Conservation (phyloP, 2,329 filamentous ascomycete genomes). For the Ascochyta pisi region DNA sequence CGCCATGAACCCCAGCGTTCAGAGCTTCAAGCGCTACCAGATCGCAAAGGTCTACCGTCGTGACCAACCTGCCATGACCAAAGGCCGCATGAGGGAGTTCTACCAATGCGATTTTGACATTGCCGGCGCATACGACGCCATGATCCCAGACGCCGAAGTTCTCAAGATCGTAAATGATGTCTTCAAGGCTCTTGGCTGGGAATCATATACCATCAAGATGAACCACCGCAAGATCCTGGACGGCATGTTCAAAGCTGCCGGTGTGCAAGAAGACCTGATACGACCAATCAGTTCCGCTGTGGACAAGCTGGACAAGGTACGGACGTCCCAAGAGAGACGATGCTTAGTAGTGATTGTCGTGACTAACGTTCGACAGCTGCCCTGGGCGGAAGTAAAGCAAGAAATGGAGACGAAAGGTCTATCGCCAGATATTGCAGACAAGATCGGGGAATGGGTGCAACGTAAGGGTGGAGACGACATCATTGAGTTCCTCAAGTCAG, state of each 20-base stretch:
- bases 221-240: constrained; percentile 96
- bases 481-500: constrained; percentile 53
- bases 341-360: background rate
- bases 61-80: constrained; percentile 80
- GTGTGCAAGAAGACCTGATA: constrained; percentile 86
- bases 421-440: constrained; percentile 76
- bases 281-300: constrained; percentile 90
- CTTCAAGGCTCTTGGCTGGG: constrained; percentile 79
- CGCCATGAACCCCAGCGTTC: constrained; percentile 84
- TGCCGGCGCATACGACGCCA: constrained; percentile 81
- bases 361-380: constrained; percentile 49
- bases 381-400: constrained; percentile 87
- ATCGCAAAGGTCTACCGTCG: constrained; percentile 90
- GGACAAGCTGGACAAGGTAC: constrained; percentile 90
- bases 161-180: constrained; percentile 84
- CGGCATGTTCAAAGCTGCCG: constrained; percentile 88
- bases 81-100: constrained; percentile 93
- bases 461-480: constrained; percentile 78
- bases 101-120: constrained; percentile 98
- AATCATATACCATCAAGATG: constrained; percentile 84
- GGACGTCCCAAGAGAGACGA: background rate
- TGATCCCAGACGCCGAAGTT: constrained; percentile 92
- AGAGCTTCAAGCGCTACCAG: constrained; percentile 91
- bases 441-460: constrained; percentile 84
- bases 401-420: constrained; percentile 97